Evolutionary conservation across 2,329 filamentous ascomycete species (phyloP).

Genomic region (Tolypocladium endophyticum): DNA sequence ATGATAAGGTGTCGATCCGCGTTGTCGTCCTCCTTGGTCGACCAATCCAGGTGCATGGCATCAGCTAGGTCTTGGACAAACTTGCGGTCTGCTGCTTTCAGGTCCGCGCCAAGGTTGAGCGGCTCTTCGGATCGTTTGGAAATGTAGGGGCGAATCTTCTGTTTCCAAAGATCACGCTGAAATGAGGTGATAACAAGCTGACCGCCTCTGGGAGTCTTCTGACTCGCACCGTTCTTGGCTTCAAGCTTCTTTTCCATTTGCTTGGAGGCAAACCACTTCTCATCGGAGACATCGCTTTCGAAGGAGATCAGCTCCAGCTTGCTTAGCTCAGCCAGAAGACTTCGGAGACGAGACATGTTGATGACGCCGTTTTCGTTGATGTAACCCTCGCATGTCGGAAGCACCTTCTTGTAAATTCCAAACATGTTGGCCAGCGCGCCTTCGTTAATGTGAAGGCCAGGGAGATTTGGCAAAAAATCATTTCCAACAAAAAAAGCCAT

Average conservation of each 20-base stretch:
- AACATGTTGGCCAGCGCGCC: conserved; percentile 97
- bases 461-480: conserved; percentile 95
- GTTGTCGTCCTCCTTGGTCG: conserved; percentile 45
- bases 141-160: conserved; percentile 72
- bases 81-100: conserved; percentile 79
- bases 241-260: conserved; percentile 53
- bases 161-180: conserved; percentile 74
- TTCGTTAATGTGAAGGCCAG: conserved; percentile 95
- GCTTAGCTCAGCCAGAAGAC: conserved; percentile 73
- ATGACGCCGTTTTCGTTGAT: conserved; percentile 94
- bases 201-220: conserved; percentile 40
- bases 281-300: conserved; percentile 78
- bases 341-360: conserved; percentile 67
- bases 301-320: conserved; percentile 91
- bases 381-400: conserved; percentile 83
- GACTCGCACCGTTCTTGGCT: conserved; percentile 47
- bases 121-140: conserved; percentile 53
- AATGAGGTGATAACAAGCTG: conserved; percentile 65
- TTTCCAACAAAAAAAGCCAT: conserved; percentile 99
- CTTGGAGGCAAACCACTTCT: conserved; percentile 87
- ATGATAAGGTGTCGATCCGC: conserved; percentile 43
- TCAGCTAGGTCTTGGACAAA: conserved; percentile 83
- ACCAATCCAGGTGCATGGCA: conserved; percentile 45
- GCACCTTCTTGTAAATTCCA: conserved; percentile 81
- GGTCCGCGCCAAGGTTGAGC: conserved; percentile 61